Evolutionary conservation across 192 early-diverging fungal species (phyloP), one percentile per base, ranked within the genome.

Genomic region (Backusella circina): DNA sequence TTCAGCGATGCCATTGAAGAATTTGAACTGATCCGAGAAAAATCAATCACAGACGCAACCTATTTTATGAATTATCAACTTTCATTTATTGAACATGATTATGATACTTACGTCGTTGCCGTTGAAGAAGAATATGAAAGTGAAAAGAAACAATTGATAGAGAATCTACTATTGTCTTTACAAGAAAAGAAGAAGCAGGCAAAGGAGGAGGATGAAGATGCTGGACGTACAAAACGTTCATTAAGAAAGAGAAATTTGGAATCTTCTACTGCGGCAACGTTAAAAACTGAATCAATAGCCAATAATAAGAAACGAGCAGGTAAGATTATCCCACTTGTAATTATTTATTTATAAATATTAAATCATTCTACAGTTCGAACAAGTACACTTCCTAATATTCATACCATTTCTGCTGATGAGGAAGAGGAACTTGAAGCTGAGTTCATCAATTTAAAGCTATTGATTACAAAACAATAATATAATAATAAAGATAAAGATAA

Each of bases 71-170:
- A 72, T 5, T 80, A 75, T 47, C 75, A 80, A 39, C 37, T 76
- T 9, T 31, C 54, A 76, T 76, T 69, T 21, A 61, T 76, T 13
- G 75, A 80, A 32, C 44, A 68, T 15, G 33, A 65, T n/a, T 76
- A 76, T 37, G 51, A 73, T 13, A 26, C 73, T 68, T 71, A 76
- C 28, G 12, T 57, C 7, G 39, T 47, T 4, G 41, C 67, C 1
- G 38, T 80, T 8, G 75, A 80, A 41, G 79, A 80, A 41, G 79
- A 80, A 35, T 80, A 72, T 32, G 67, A 80, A 71, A 73, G 26
- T 44, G 75, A 80, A 65, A 66, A 67, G 30, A 70, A 64, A 10
- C 64, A 76, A 36, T 64, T 80, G 51, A 75, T 76, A 35, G 75
- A 73, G 7, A 76, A 39, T 18, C 26, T 80, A 33, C 69, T 80